Percentiles rank a stretch among this genome's conserved stretches.
phyloP scores from a whole-genome alignment of 169 alveolate species.

The Plasmodium coatneyi region DNA sequence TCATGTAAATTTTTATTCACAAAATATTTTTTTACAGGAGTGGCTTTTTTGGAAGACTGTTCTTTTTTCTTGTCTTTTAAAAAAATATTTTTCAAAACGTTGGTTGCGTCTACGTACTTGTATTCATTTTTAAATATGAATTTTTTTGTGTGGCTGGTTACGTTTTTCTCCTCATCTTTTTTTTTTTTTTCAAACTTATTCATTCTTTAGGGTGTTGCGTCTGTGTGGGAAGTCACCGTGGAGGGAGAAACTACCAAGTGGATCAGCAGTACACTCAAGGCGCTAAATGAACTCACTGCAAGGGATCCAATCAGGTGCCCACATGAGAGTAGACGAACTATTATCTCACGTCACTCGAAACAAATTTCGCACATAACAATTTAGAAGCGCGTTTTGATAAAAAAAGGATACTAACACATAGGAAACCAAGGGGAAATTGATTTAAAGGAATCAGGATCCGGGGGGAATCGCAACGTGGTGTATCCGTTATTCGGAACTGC shows the following conservation, averaged over 20 bases:
- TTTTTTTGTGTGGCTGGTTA: slow-evolving; percentile 14
- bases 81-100: slow-evolving; percentile 58
- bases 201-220: slow-evolving; percentile 16
- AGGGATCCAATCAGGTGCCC: neutral
- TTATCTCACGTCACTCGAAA: neutral
- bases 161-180: slow-evolving; percentile 30
- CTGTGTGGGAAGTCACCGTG: neutral
- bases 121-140: slow-evolving; percentile 58
- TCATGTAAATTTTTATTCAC: slow-evolving; percentile 37
- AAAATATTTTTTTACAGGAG: slow-evolving; percentile 18
- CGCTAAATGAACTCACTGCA: neutral
- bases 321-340: neutral
- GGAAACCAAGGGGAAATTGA: neutral
- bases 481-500: neutral
- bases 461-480: neutral
- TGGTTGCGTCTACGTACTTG: slow-evolving; percentile 71
- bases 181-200: slow-evolving; percentile 31
- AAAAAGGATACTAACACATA: neutral
- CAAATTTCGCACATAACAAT: neutral
- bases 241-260: neutral
- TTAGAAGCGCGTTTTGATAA: neutral
- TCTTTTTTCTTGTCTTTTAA: slow-evolving; percentile 54
- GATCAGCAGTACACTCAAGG: neutral
- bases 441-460: neutral
- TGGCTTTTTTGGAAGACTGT: slow-evolving; percentile 14